A percentile compares a stretch with the other conserved stretches of the same genome.
phyloP scores from a whole-genome alignment of 1,284 basidiomycete species.

The Apiotrichum veenhuisii region DNA sequence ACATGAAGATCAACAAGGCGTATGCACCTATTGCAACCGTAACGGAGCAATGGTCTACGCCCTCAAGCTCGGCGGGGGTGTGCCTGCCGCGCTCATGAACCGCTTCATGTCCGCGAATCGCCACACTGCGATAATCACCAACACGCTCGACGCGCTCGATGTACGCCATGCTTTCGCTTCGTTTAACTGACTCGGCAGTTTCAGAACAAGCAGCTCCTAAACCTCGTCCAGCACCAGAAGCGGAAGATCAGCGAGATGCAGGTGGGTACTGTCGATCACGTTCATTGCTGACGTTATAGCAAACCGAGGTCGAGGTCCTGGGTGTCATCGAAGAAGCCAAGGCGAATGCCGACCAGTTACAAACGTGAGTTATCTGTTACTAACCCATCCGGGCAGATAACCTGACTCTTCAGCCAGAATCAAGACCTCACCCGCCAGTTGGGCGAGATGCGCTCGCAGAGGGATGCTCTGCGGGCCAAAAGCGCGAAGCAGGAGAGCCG shows the following conservation, averaged over 20 bases:
- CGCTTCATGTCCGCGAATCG: neutral
- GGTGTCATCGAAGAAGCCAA: neutral
- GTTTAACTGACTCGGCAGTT: constrained; percentile 7
- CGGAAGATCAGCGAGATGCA: constrained; percentile 2
- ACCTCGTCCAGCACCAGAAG: neutral
- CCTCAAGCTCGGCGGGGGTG: constrained; percentile 14
- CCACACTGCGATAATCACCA: neutral
- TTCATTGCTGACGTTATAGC: neutral
- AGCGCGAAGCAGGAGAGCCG: neutral
- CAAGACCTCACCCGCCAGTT: constrained; percentile 2
- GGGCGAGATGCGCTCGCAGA: constrained; percentile 4
- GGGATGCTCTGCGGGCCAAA: neutral
- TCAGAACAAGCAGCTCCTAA: constrained; percentile 12
- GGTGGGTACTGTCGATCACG: neutral
- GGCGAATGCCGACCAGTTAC: neutral
- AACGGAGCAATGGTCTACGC: constrained; percentile 9
- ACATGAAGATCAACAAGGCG: constrained; percentile 16
- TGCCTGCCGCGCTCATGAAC: neutral
- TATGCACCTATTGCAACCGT: constrained; percentile 19
- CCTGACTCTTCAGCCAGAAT: constrained; percentile 2
- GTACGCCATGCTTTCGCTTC: neutral
- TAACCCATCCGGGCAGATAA: no score
- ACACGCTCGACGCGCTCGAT: neutral
- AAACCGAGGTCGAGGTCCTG: neutral
- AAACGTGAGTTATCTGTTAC: neutral